Conservation (phyloP, 2,329 filamentous ascomycete genomes). For the Rhinocladiella similis region DNA sequence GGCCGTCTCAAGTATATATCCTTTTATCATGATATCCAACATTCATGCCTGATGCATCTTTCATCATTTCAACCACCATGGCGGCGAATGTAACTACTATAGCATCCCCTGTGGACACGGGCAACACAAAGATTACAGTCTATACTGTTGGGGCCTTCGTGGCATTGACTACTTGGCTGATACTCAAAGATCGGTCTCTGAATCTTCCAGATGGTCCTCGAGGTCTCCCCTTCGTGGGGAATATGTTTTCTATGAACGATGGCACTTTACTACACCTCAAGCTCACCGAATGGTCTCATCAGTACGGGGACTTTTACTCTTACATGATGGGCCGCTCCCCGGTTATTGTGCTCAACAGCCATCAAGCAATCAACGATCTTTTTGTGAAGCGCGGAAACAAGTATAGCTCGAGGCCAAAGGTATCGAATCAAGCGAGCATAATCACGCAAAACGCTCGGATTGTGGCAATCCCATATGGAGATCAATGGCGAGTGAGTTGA, state of each 20-base stretch:
- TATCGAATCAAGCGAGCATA: slow-evolving; percentile 9
- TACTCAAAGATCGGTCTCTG: not conserved
- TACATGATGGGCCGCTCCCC: slow-evolving; percentile 8
- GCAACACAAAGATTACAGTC: not conserved
- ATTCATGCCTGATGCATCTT: not conserved
- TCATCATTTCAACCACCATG: not conserved
- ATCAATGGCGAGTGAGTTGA: slow-evolving; percentile 12
- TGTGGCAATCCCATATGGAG: slow-evolving; percentile 12
- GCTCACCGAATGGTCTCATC: slow-evolving; percentile 2
- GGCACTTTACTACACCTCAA: slow-evolving; percentile 10
- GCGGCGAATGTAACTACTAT: not conserved
- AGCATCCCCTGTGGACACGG: not conserved
- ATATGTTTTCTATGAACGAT: not conserved
- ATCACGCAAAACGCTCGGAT: slow-evolving; percentile 7
- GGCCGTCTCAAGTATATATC: not conserved
- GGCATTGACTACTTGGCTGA: not conserved
- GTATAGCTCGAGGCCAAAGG: slow-evolving; percentile 9
- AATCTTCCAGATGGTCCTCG: slow-evolving; percentile 4
- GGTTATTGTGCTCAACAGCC: slow-evolving; percentile 17
- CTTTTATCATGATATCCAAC: not conserved
- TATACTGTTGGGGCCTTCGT: slow-evolving; percentile 1
- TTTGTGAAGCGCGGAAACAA: slow-evolving; percentile 15
- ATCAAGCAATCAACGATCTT: slow-evolving; percentile 12
- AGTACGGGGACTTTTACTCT: slow-evolving; percentile 19
- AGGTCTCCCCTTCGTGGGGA: slow-evolving; percentile 3